A percentile compares a stretch with the other conserved stretches of the same genome.
These are phyloP conservation scores for Punica granatum DNA, from an alignment of 345 rosid genomes.

Conservation along the genomic window DNA sequence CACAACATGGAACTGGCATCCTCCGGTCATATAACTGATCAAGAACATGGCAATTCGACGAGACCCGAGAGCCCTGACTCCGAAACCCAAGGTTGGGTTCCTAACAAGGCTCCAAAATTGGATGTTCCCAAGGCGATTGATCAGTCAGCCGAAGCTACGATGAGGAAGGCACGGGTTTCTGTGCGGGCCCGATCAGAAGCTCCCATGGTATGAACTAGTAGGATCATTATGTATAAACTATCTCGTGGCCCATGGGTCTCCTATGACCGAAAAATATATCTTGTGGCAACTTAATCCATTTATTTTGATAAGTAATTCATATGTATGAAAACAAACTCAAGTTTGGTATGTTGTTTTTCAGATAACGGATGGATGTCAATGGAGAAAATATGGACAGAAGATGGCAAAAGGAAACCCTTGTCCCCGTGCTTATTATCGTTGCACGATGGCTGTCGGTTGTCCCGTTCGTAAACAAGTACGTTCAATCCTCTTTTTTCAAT, in stretches of 20 bases:
- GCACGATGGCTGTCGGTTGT: conserved; percentile 93
- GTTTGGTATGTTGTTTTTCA: conserved; percentile 7
- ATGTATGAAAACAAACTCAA: not conserved
- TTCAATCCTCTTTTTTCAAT: not conserved
- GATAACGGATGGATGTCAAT: conserved; percentile 91
- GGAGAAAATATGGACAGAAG: conserved; percentile 98
- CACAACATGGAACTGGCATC: conserved; percentile 24
- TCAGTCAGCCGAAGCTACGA: conserved; percentile 69
- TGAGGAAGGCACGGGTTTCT: conserved; percentile 97
- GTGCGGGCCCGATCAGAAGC: conserved; percentile 99
- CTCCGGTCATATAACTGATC: conserved; percentile 17
- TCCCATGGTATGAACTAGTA: conserved; percentile 60
- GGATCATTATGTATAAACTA: not conserved
- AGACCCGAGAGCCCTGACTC: conserved; percentile 68
- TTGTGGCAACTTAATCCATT: not conserved
- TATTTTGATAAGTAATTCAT: not conserved
- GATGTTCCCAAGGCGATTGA: conserved; percentile 32
- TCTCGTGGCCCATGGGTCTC: not conserved
- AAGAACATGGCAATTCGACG: conserved; percentile 35
- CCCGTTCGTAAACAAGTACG: conserved; percentile 94
- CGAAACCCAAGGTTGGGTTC: conserved; percentile 54
- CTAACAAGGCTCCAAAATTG: conserved; percentile 45
- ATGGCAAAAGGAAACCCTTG: conserved; percentile 99
- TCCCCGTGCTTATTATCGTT: conserved; percentile 92
- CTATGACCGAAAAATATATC: not conserved